Evolutionary conservation across 768 basidiomycete species (phyloP).

Genomic region (Russula brevipes): DNA sequence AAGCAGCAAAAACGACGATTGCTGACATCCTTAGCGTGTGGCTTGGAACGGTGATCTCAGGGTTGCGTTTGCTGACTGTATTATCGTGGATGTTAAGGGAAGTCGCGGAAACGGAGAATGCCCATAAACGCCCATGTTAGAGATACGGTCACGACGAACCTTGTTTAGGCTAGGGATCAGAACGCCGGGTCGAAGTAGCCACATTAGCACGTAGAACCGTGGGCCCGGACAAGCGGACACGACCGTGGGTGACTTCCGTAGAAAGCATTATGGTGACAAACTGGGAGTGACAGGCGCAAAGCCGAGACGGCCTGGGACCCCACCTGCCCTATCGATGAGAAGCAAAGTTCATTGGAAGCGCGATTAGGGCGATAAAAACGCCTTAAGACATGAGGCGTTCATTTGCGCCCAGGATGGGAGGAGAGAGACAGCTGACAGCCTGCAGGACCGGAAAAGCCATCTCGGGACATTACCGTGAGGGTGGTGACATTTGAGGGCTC

Average conservation of each 20-base stretch:
- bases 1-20: conserved; percentile 8
- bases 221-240: conserved; percentile 24
- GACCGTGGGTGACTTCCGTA: conserved; percentile 21
- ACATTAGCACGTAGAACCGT: conserved; percentile 20
- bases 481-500: conserved; percentile 24
- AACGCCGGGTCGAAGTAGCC: conserved; percentile 18
- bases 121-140: conserved; percentile 19
- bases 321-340: conserved; percentile 26
- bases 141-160: conserved; percentile 24
- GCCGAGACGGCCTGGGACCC: conserved; percentile 22
- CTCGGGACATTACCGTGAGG: conserved; percentile 22
- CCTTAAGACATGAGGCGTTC: conserved; percentile 26
- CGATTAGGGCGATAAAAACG: conserved; percentile 26
- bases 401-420: conserved; percentile 27
- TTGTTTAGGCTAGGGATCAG: conserved; percentile 20
- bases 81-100: conserved; percentile 19
- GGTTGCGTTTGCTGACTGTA: conserved; percentile 22
- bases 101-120: conserved; percentile 20
- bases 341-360: conserved; percentile 23
- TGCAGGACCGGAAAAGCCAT: conserved; percentile 22
- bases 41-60: conserved; percentile 21
- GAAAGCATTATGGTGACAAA: conserved; percentile 21
- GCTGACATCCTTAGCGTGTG: conserved; percentile 10
- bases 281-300: conserved; percentile 12
- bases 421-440: conserved; percentile 24